Evolutionary conservation across 371 early-diverging fungal genomes (phyloP).

Genomic region (Nematocida ironsii): DNA sequence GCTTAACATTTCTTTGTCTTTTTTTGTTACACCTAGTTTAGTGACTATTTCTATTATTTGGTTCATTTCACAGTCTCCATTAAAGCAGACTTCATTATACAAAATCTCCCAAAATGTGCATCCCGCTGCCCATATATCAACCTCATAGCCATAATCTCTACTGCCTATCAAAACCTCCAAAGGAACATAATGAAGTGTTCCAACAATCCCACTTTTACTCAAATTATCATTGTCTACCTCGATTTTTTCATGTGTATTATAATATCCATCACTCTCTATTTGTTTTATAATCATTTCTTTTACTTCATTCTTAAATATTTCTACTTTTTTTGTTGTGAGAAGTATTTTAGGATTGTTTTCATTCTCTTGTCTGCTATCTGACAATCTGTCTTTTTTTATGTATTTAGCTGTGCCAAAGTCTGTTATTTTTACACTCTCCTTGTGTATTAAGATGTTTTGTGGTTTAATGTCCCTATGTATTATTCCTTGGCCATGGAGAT

Average conservation of each 20-base stretch:
- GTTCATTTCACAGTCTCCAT: conserved; percentile 94
- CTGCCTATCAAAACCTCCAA: conserved; percentile 92
- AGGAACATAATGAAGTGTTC: conserved; percentile 95
- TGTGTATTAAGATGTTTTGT: conserved; percentile 85
- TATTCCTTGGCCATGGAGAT: conserved; percentile 83
- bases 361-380: conserved; percentile 54
- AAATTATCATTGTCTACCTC: conserved; percentile 37
- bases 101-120: conserved; percentile 96
- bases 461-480: conserved; percentile 98
- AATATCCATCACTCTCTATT: neutral
- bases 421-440: conserved; percentile 80
- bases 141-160: conserved; percentile 78
- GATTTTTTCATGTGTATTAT: neutral
- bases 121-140: conserved; percentile 97
- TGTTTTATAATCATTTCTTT: neutral
- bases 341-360: conserved; percentile 1
- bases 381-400: conserved; percentile 78
- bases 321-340: neutral
- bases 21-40: conserved; percentile 93
- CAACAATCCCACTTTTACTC: conserved; percentile 86
- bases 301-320: neutral
- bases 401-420: conserved; percentile 82
- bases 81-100: conserved; percentile 86
- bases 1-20: conserved; percentile 64
- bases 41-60: conserved; percentile 97